phyloP scores from a whole-genome alignment of 1,284 basidiomycete species.

The Volvariella surrecta region DNA sequence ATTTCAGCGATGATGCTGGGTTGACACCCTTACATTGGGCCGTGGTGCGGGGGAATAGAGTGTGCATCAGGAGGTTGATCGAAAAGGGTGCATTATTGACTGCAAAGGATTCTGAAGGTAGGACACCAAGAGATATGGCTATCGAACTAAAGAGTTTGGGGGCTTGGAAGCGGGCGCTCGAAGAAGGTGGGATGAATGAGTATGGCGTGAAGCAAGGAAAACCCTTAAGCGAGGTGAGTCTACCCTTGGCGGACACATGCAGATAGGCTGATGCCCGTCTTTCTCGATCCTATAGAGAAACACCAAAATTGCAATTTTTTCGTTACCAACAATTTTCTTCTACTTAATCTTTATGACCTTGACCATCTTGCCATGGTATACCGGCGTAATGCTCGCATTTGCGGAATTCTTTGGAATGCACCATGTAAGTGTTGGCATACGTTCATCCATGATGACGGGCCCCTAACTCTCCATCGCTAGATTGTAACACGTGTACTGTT shows the following conservation, averaged over 20 bases:
- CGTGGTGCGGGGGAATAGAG: constrained; percentile 89
- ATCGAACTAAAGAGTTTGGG: constrained; percentile 84
- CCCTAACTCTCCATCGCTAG: constrained; percentile 23
- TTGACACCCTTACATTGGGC: constrained; percentile 97
- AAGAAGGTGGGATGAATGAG: constrained; percentile 77
- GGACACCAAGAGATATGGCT: constrained; percentile 94
- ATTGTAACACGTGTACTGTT: constrained; percentile 78
- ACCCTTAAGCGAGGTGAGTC: constrained; percentile 61
- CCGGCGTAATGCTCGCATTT: constrained; percentile 72
- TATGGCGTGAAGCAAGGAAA: constrained; percentile 64
- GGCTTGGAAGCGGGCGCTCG: constrained; percentile 82
- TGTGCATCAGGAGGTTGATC: constrained; percentile 79
- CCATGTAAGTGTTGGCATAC: constrained; percentile 52
- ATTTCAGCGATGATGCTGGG: constrained; percentile 72
- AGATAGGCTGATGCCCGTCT: no score
- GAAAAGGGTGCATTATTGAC: constrained; percentile 81
- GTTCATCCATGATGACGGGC: no score
- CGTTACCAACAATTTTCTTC: constrained; percentile 72
- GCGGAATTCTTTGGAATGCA: constrained; percentile 91
- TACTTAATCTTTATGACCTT: constrained; percentile 81
- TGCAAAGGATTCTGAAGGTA: constrained; percentile 77
- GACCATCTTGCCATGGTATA: constrained; percentile 83
- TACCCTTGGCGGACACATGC: no score
- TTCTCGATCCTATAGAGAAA: constrained; percentile 43
- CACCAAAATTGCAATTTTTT: constrained; percentile 76